These are phyloP conservation scores for Camellia granthamiana DNA, from an alignment of 148 eudicot species.

Conservation along the genomic window DNA sequence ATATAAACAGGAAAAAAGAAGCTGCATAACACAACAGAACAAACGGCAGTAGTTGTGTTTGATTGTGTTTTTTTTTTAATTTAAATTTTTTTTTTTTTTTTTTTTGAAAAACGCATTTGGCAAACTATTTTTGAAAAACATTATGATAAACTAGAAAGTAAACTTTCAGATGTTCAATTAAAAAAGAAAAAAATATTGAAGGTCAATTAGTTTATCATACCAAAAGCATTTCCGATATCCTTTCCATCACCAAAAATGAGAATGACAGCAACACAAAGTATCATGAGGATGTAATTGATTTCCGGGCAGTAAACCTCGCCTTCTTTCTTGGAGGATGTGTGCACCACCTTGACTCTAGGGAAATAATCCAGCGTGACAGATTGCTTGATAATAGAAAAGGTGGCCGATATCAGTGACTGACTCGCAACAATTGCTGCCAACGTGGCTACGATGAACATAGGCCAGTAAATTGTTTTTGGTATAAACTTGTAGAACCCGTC, in stretches of 20 bases:
- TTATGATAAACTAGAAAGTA: neutral
- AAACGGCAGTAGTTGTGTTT: neutral
- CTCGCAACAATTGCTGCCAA: constrained; percentile 63
- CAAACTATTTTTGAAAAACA: neutral
- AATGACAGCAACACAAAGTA: constrained; percentile 60
- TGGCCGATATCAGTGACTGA: constrained; percentile 62
- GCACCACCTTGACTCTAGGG: constrained; percentile 70
- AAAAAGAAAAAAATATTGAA: neutral
- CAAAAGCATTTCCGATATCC: constrained; percentile 76
- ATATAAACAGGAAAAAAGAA: neutral
- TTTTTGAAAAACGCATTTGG: neutral
- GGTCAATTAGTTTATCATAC: constrained; percentile 34
- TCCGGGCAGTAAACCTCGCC: constrained; percentile 82
- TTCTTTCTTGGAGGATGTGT: constrained; percentile 65
- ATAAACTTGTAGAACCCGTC: constrained; percentile 68
- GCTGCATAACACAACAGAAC: neutral
- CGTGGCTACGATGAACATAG: constrained; percentile 56
- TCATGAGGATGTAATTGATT: constrained; percentile 69
- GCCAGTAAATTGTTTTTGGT: constrained; percentile 72
- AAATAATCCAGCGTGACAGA: constrained; percentile 56
- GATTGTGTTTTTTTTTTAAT: neutral
- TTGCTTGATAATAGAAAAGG: constrained; percentile 59
- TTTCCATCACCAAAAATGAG: constrained; percentile 63
- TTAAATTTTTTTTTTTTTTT: too few relatives aligned
- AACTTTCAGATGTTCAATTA: neutral